Base-by-base conservation (phyloP, 2,329 filamentous ascomycete species). In the Colletotrichum somersetense region DNA sequence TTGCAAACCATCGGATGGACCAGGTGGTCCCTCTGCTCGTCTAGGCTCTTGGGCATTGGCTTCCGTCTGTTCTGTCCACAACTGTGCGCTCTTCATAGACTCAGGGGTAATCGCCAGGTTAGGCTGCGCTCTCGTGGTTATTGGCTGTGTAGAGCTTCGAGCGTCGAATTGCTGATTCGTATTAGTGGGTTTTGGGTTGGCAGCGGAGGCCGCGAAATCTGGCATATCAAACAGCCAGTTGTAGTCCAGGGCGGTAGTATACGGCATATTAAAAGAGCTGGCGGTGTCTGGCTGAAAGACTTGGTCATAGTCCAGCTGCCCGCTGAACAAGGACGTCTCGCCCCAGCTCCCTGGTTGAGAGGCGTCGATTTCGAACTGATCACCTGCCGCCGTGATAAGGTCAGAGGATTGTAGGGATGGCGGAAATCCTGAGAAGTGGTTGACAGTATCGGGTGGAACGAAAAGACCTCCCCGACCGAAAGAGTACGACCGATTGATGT, bases 261-360 rank as follows among this genome's bases (percentile, higher is more conserved):
- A 91, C 6, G 89, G 89, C 80, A 90, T 89, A 66, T 91, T 91
- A 77, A 91, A 91, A 0, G 89, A 90, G 75, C 85, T 89, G 40
- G 89, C 89, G 77, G 89, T 91, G 76, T 91, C 89, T 56, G 89
- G 85, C 68, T 87, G 86, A 75, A 91, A 90, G 44, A 87, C 84
- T 62, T 90, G 86, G 63, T 88, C 86, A 74, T 86, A 87, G 20
- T 76, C 75, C 35, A 76, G 50, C 44, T 77, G 74, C 16, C 75
- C 64, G 59, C 67, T 62, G 1, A 38, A 26, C 38, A 71, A 50
- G 0, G 68, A 48, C 30, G 64, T 20, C 7, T 71, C 56, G 2
- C 48, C 63, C 68, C 63, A 67, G 68, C 30, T 62, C 12, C 57
- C 40, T 2, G 56, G 20, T 33, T 71, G 68, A 20, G n/a, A 42